These are phyloP conservation scores for Sesbania bispinosa DNA, from an alignment of 306 rosid genomes.

Conservation along the genomic window DNA sequence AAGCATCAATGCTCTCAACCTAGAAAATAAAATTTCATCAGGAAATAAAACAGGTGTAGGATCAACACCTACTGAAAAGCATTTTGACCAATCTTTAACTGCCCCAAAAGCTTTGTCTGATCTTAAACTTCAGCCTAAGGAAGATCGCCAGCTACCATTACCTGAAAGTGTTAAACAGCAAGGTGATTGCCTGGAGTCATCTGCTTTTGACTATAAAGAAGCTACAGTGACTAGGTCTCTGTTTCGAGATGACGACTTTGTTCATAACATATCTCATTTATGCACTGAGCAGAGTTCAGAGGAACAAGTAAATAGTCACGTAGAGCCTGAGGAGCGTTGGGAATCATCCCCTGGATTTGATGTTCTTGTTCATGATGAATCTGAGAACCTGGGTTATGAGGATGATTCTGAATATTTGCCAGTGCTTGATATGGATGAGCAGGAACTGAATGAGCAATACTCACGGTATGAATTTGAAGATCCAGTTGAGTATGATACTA, in stretches of 20 bases:
- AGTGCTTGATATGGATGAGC: conserved; percentile 38
- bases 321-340: conserved; percentile 64
- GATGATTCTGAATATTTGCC: conserved; percentile 47
- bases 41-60: conserved; percentile 36
- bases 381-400: conserved; percentile 40
- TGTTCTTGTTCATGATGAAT: conserved; percentile 69
- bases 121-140: conserved; percentile 32
- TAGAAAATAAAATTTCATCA: conserved; percentile 39
- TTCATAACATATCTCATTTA: conserved; percentile 32
- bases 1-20: conserved; percentile 29
- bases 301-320: conserved; percentile 43
- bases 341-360: conserved; percentile 91
- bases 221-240: conserved; percentile 28
- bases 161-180: conserved; percentile 33
- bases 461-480: conserved; percentile 45
- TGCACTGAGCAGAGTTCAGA: conserved; percentile 49
- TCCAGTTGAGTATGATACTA: conserved; percentile 41
- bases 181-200: conserved; percentile 24
- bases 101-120: conserved; percentile 27
- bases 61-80: conserved; percentile 25
- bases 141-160: conserved; percentile 27
- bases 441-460: conserved; percentile 39
- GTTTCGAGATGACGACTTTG: conserved; percentile 34
- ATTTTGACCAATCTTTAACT: conserved; percentile 30
- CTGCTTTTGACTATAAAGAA: conserved; percentile 46